Evolutionary conservation across 2,329 filamentous ascomycete genomes (phyloP).

Genomic region (Claviceps sorghi): DNA sequence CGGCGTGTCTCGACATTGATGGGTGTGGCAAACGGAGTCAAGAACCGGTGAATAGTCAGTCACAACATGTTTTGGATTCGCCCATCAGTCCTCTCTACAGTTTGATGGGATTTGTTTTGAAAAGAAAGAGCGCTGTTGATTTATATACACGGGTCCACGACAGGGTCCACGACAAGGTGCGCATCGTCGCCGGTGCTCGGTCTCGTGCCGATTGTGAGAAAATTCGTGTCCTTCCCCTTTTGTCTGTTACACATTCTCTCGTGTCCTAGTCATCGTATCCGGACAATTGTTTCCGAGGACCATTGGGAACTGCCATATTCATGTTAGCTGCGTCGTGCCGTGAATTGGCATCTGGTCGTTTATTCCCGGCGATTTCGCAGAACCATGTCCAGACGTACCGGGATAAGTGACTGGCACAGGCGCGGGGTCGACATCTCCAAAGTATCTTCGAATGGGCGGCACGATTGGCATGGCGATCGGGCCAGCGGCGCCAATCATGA

Average conservation of each 20-base stretch:
- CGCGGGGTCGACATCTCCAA: constrained; percentile 61
- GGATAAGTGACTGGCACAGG: constrained; percentile 84
- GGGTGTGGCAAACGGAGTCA: background rate
- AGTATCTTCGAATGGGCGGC: constrained; percentile 54
- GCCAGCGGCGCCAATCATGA: constrained; percentile 57
- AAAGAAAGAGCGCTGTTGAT: constrained; percentile 3
- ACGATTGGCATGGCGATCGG: constrained; percentile 56
- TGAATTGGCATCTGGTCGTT: background rate
- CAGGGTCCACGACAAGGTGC: background rate
- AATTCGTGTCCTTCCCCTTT: background rate
- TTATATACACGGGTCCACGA: constrained; percentile 5
- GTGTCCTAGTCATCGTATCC: constrained; percentile 43
- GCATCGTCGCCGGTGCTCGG: background rate
- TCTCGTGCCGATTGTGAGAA: background rate
- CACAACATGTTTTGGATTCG: background rate
- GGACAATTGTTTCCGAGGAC: constrained; percentile 42
- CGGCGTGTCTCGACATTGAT: background rate
- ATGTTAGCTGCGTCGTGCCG: background rate
- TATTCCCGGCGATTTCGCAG: background rate
- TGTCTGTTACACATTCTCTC: no score
- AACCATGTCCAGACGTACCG: constrained; percentile 41
- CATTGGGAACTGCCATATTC: constrained; percentile 34
- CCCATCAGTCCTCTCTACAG: background rate
- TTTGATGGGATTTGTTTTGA: background rate
- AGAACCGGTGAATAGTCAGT: background rate